phyloP scores from a whole-genome alignment of 495 filamentous ascomycete genomes.

The Aspergillus incahuasiensis region DNA sequence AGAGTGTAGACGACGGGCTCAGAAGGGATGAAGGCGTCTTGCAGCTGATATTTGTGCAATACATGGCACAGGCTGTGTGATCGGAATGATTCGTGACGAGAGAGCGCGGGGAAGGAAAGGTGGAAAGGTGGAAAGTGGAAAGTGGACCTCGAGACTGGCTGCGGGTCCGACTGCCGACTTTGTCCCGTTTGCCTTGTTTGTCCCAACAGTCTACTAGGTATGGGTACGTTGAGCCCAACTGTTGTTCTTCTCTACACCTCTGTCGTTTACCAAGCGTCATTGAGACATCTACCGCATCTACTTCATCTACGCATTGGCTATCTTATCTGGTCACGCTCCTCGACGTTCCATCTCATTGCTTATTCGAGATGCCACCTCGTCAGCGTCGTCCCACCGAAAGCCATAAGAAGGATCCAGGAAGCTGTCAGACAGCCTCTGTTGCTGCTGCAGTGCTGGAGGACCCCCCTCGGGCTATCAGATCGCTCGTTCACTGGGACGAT shows the following conservation, averaged over 20 bases:
- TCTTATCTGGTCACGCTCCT: background rate
- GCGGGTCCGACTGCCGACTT: background rate
- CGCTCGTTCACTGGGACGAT: slow-evolving; percentile 57
- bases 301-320: background rate
- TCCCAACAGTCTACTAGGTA: background rate
- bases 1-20: background rate
- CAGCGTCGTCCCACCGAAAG: slow-evolving; percentile 34
- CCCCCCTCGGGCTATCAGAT: slow-evolving; percentile 29
- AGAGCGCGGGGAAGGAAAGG: slow-evolving; percentile 8
- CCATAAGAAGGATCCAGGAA: slow-evolving; percentile 14
- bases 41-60: background rate
- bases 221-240: background rate
- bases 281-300: background rate
- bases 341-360: background rate
- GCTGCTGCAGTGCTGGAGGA: slow-evolving; percentile 24
- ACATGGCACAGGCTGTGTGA: background rate
- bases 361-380: slow-evolving; percentile 31
- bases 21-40: background rate
- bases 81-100: background rate
- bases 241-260: background rate
- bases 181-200: slow-evolving; percentile 7
- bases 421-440: slow-evolving; percentile 17
- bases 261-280: background rate
- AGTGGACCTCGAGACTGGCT: background rate
- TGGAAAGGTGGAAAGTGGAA: background rate